A percentile compares a stretch with the other conserved stretches of the same genome.
phyloP scores from a whole-genome alignment of 2,329 filamentous ascomycete species.

The Exophiala alcalophila region DNA sequence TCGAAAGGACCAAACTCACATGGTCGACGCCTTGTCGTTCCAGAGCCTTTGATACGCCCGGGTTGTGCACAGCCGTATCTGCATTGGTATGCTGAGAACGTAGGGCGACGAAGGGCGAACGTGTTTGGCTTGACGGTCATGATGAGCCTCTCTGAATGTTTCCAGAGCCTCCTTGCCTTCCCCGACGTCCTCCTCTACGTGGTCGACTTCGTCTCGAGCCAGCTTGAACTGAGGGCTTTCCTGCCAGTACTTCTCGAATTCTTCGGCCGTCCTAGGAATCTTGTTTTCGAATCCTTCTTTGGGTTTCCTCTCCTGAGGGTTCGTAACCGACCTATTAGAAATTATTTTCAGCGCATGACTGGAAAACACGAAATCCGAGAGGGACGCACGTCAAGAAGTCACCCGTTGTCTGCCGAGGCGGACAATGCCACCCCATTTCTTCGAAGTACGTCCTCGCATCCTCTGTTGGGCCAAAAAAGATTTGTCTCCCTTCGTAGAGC shows the following conservation, averaged over 20 bases:
- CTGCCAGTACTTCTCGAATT: conserved; percentile 61
- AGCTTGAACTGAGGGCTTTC: conserved; percentile 55
- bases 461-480: conserved; percentile 61
- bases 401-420: conserved; percentile 60
- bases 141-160: conserved; percentile 48
- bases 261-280: conserved; percentile 53
- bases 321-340: conserved; percentile 52
- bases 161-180: conserved; percentile 59
- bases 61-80: conserved; percentile 55
- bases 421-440: conserved; percentile 60
- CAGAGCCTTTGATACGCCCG: conserved; percentile 65
- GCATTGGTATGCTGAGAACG: conserved; percentile 53
- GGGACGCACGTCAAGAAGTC: conserved; percentile 63
- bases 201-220: conserved; percentile 50
- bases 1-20: conserved; percentile 52
- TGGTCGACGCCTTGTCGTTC: conserved; percentile 55
- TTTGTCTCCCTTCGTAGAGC: conserved; percentile 63
- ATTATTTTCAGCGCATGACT: not conserved
- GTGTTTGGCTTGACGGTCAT: conserved; percentile 49
- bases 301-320: conserved; percentile 51
- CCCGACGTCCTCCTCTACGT: conserved; percentile 50
- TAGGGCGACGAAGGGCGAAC: conserved; percentile 56
- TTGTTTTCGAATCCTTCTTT: conserved; percentile 43
- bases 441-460: conserved; percentile 65
- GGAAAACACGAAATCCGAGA: conserved; percentile 32